These are phyloP conservation scores for Trypanosoma mega DNA, from an alignment of 208 protist species.

Conservation along the genomic window DNA sequence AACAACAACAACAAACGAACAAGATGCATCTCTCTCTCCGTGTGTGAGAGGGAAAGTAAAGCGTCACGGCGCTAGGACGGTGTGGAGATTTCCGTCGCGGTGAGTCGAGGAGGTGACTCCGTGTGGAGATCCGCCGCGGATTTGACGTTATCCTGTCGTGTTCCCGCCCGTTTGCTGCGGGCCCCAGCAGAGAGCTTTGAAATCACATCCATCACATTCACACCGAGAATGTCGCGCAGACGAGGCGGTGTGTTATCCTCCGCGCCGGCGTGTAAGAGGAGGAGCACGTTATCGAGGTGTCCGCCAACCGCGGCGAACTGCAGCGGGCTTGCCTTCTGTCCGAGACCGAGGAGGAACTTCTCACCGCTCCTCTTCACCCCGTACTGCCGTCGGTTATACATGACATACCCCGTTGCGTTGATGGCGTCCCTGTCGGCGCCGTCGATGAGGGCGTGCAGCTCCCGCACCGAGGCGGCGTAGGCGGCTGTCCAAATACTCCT, in stretches of 20 bases:
- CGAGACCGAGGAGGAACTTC: slow-evolving; percentile 60
- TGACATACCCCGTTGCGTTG: slow-evolving; percentile 53
- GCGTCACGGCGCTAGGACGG: no score
- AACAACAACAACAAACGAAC: no score
- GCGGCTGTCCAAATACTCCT: slow-evolving; percentile 74
- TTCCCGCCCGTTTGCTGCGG: slow-evolving; percentile 1
- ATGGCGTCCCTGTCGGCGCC: slow-evolving; percentile 23
- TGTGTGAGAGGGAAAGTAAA: no score
- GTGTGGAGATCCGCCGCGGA: neutral
- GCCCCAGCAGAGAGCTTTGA: neutral
- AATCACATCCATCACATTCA: slow-evolving; percentile 9
- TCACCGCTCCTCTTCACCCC: slow-evolving; percentile 56
- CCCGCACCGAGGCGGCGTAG: slow-evolving; percentile 50
- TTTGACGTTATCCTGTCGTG: no score
- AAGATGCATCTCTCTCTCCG: no score
- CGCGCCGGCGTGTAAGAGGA: slow-evolving; percentile 65
- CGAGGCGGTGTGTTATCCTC: slow-evolving; percentile 39
- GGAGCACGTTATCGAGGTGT: slow-evolving; percentile 72
- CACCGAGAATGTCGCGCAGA: slow-evolving; percentile 63
- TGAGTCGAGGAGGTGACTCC: neutral
- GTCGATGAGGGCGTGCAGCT: slow-evolving; percentile 47
- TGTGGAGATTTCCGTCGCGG: slow-evolving; percentile 11
- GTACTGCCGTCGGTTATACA: slow-evolving; percentile 59
- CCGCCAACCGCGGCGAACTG: slow-evolving; percentile 79
- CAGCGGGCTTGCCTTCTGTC: slow-evolving; percentile 69